phyloP scores from a whole-genome alignment of 345 rosid species.

The Bruguiera gymnorhiza region DNA sequence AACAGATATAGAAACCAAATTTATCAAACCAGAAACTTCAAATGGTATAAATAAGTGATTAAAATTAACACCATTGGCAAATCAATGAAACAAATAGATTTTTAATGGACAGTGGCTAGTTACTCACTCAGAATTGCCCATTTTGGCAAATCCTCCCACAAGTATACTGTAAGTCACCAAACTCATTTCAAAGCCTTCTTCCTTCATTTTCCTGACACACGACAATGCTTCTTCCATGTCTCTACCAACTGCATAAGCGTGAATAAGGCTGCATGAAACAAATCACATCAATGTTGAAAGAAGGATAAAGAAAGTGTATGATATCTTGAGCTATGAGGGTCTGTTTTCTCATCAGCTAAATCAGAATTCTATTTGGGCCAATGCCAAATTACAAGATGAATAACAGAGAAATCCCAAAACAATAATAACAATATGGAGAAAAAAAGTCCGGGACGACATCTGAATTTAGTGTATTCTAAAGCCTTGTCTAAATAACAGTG shows the following conservation, averaged over 20 bases:
- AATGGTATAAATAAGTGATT: not conserved
- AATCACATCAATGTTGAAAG: constrained; percentile 37
- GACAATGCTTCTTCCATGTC: constrained; percentile 97
- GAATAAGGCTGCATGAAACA: constrained; percentile 92
- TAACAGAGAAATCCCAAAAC: not conserved
- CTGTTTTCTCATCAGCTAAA: not conserved
- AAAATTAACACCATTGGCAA: not conserved
- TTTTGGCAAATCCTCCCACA: constrained; percentile 84
- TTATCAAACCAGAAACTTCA: not conserved
- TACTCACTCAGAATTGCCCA: constrained; percentile 77
- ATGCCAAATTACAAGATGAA: not conserved
- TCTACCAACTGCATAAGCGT: constrained; percentile 96
- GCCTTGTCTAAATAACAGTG: not conserved
- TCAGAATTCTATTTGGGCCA: not conserved
- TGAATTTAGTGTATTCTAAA: not conserved
- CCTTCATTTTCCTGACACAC: constrained; percentile 93
- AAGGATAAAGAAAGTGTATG: constrained; percentile 5
- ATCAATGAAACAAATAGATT: not conserved
- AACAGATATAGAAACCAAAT: not conserved
- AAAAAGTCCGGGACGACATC: not conserved
- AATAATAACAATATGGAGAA: too few species aligned
- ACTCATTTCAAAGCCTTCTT: constrained; percentile 81
- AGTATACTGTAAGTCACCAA: constrained; percentile 83
- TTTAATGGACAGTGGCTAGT: not conserved
- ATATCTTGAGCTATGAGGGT: constrained; percentile 9